Evolutionary conservation across 495 filamentous ascomycete genomes (phyloP), one percentile per base, ranked within the genome.

Genomic region (Recurvomyces mirabilis): DNA sequence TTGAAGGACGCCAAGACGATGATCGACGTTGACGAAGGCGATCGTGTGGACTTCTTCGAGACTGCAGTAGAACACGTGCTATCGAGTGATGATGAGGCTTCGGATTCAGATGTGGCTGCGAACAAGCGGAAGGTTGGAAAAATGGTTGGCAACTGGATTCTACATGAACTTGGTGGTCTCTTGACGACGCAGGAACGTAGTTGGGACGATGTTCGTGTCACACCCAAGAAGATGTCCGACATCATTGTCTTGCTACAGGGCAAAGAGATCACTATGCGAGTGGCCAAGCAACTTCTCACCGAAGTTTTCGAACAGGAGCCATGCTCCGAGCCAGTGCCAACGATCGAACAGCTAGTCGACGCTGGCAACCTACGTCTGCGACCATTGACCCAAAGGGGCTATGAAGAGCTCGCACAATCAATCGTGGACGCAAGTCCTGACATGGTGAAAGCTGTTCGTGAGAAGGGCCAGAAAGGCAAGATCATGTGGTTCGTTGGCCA

Each of bases 1-100:
- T 52, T 77, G n/a, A 93, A 93, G 57, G 93, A 99, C 55, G 87
- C 91, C 15, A 76, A 85, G 48, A 83, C 88, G 0, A 61, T 99
- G 26, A 68, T 87, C 36, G 64, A 73, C 24, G 71, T 93, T 3
- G 85, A 96, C 36, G 74, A 83, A 18, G 87, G 87, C 0, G 78
- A 77, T 2, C 74, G 91, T 14, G 61, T 89, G 11, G 81, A 94
- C 46, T 91, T 87, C 54, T 93, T 84, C 53, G 77, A 82, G 58
- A 77, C 81, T 14, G 78, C 87, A 4, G 71, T 87, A 17, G n/a
- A n/a, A n/a, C n/a, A n/a, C n/a, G n/a, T n/a, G n/a, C n/a, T n/a
- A n/a, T n/a, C n/a, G n/a, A n/a, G n/a, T n/a, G n/a, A n/a, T n/a
- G 74, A 77, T 13, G 50, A 58, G 12, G 57, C 85, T 2, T 57